Percentiles rank a stretch among this genome's conserved stretches.
Evolutionary conservation across 2,329 filamentous ascomycete genomes (phyloP).

Genomic region (Orbilia ellipsospora): DNA sequence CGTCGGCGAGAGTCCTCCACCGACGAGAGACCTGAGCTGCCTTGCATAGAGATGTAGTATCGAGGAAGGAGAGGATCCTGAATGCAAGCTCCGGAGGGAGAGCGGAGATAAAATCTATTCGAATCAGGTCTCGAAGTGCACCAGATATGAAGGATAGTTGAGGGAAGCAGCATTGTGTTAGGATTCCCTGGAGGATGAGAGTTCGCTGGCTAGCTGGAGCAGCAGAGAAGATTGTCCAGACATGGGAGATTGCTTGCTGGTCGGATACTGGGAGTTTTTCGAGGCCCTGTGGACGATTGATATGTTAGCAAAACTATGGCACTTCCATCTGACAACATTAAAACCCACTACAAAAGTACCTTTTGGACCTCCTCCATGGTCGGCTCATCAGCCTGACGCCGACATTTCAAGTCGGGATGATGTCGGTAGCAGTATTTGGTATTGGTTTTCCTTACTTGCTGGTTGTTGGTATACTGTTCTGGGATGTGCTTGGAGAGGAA

Average conservation of each 20-base stretch:
- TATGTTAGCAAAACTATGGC: conserved; percentile 7
- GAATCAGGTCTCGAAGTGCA: conserved; percentile 91
- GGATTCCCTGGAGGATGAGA: conserved; percentile 94
- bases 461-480: conserved; percentile 79
- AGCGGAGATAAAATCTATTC: conserved; percentile 94
- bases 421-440: conserved; percentile 97
- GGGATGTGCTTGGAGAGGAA: conserved; percentile 94
- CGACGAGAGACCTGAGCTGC: conserved; percentile 90
- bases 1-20: conserved; percentile 91
- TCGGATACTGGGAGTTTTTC: conserved; percentile 83
- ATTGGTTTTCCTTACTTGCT: conserved; percentile 66
- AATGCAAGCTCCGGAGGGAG: conserved; percentile 90
- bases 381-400: conserved; percentile 89
- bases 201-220: conserved; percentile 93
- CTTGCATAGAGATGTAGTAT: conserved; percentile 94
- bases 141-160: conserved; percentile 93
- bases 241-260: conserved; percentile 94
- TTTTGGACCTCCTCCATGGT: conserved; percentile 96
- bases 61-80: conserved; percentile 90
- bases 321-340: too few relatives aligned
- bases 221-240: conserved; percentile 97
- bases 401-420: conserved; percentile 90
- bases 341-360: conserved; percentile 64
- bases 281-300: conserved; percentile 72
- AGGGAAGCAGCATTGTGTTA: conserved; percentile 96